Conservation (phyloP, 495 filamentous ascomycete species). For the Viridothelium virens region DNA sequence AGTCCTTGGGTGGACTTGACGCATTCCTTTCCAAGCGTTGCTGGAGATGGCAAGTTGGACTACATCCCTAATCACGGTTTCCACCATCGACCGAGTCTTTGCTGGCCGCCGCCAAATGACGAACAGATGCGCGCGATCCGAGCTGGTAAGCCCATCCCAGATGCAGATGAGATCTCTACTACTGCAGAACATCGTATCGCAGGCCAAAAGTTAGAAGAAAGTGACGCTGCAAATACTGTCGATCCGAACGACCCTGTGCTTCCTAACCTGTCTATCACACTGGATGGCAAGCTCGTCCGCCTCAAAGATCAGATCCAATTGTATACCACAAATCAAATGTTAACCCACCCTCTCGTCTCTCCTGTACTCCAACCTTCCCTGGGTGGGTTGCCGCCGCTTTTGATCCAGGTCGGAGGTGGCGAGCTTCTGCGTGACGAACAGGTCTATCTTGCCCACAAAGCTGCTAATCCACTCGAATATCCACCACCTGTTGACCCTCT, state of each 20-base stretch:
- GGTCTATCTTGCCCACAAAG: conserved; percentile 90
- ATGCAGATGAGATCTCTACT: conserved; percentile 7
- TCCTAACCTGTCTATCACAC: conserved; percentile 48
- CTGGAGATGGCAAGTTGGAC: conserved; percentile 61
- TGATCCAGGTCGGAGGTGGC: conserved; percentile 78
- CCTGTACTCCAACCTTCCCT: conserved; percentile 77
- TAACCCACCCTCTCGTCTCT: conserved; percentile 83
- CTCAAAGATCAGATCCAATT: conserved; percentile 93
- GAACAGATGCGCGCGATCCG: conserved; percentile 48
- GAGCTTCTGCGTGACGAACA: conserved; percentile 90
- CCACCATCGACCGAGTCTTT: conserved; percentile 67
- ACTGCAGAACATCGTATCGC: conserved; percentile 13
- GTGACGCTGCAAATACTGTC: not conserved
- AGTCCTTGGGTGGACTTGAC: conserved; percentile 92
- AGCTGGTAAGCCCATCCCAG: not conserved
- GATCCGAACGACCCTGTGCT: not conserved
- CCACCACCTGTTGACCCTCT: conserved; percentile 40
- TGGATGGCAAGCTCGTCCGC: conserved; percentile 61
- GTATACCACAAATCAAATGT: conserved; percentile 81
- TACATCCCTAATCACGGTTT: conserved; percentile 87
- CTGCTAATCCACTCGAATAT: conserved; percentile 68
- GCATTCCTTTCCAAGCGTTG: conserved; percentile 87
- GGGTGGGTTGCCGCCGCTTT: conserved; percentile 77
- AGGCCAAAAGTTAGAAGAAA: conserved; percentile 16
- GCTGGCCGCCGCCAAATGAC: conserved; percentile 85